Conservation (phyloP, 106 monocot genomes). For the Dioscorea zingiberensis region DNA sequence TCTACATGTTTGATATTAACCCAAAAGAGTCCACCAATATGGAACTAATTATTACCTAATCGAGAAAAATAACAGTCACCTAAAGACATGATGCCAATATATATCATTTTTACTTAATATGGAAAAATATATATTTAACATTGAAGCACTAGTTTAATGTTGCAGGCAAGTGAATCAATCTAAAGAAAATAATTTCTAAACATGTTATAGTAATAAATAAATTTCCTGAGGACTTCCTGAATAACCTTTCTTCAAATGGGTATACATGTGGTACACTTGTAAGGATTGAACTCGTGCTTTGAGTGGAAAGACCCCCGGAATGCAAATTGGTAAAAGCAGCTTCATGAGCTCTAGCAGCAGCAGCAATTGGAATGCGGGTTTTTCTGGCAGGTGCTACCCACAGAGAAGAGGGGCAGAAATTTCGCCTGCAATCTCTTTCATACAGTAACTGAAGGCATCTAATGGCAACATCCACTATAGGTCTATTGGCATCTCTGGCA, state of each 20-base stretch:
- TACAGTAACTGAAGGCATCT: slow-evolving; percentile 81
- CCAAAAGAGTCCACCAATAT: no score
- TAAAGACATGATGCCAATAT: no score
- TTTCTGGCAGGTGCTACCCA: slow-evolving; percentile 77
- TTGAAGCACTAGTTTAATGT: no score
- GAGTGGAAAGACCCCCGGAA: slow-evolving; percentile 21
- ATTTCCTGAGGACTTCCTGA: background rate
- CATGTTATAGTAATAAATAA: background rate
- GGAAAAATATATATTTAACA: no score
- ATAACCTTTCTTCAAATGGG: slow-evolving; percentile 96
- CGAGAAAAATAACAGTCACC: no score
- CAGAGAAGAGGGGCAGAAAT: slow-evolving; percentile 65
- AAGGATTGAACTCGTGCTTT: slow-evolving; percentile 50
- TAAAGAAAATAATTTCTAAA: no score
- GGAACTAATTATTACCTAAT: no score
- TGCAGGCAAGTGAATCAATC: background rate
- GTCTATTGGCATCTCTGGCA: slow-evolving; percentile 31
- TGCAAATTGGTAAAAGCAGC: slow-evolving; percentile 49
- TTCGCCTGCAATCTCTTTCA: slow-evolving; percentile 84
- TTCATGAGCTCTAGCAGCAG: slow-evolving; percentile 89
- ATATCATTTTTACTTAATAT: no score
- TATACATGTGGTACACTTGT: slow-evolving; percentile 87
- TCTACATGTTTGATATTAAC: no score
- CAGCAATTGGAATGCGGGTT: slow-evolving; percentile 65
- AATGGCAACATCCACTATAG: slow-evolving; percentile 53